These are phyloP conservation scores for Pyrenopolyporus hunteri DNA, from an alignment of 495 filamentous ascomycete species.

Conservation along the genomic window DNA sequence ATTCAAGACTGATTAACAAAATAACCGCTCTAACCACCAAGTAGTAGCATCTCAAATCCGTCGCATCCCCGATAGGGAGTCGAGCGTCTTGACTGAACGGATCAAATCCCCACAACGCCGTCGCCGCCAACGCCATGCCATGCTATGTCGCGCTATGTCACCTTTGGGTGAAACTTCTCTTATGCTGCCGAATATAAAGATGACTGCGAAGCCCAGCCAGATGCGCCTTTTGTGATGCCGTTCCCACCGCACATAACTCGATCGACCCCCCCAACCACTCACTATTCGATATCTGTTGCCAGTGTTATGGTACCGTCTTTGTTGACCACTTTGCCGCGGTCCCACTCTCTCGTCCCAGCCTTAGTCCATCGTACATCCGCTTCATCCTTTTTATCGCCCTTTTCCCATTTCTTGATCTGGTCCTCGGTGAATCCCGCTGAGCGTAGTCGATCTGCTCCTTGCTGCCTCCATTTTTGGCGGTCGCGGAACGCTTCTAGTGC, in stretches of 20 bases:
- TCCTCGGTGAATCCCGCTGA: slow-evolving; percentile 81
- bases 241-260: background rate
- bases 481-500: slow-evolving; percentile 83
- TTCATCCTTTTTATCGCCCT: slow-evolving; percentile 63
- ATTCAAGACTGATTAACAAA: too few species aligned
- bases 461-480: slow-evolving; percentile 77
- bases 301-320: slow-evolving; percentile 54
- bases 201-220: background rate
- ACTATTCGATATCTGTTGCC: background rate
- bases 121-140: slow-evolving; percentile 15
- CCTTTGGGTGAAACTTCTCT: background rate
- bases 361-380: slow-evolving; percentile 81
- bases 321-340: slow-evolving; percentile 79
- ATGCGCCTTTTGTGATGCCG: background rate
- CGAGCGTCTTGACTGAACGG: too few species aligned
- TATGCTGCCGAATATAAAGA: background rate
- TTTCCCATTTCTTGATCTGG: slow-evolving; percentile 80
- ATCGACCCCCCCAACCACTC: background rate
- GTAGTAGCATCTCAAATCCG: too few species aligned
- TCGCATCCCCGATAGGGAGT: too few species aligned
- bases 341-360: slow-evolving; percentile 86
- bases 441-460: slow-evolving; percentile 77
- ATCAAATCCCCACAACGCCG: too few species aligned
- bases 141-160: slow-evolving; percentile 6
- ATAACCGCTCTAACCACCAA: too few species aligned